A percentile compares a stretch with the other conserved stretches of the same genome.
These are phyloP conservation scores for Podospora tetraspora DNA, from an alignment of 495 filamentous ascomycete species.

Conservation along the genomic window DNA sequence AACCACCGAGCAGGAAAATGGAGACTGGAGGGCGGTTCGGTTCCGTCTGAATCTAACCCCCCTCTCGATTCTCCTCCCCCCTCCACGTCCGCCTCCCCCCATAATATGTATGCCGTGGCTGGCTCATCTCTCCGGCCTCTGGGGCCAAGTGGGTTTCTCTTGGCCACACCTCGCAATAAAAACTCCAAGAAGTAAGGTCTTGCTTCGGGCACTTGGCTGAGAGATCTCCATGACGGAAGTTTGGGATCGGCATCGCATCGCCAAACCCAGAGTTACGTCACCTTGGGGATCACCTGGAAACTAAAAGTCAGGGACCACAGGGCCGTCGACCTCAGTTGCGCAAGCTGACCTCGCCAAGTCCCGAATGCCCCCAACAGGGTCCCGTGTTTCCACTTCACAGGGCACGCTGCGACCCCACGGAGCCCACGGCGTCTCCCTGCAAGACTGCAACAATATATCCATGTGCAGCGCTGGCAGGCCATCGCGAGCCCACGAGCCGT, in stretches of 20 bases:
- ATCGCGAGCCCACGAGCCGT: no score
- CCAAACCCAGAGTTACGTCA: conserved; percentile 2
- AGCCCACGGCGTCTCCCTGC: no score
- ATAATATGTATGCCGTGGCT: no score
- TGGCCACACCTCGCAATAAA: not conserved
- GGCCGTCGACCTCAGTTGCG: not conserved
- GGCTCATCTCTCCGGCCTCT: not conserved
- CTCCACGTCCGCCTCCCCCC: not conserved
- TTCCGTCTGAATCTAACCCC: not conserved
- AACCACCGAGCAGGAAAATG: not conserved
- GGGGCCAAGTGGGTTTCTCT: not conserved
- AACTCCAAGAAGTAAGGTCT: not conserved
- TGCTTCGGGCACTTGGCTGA: not conserved
- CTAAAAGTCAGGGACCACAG: not conserved
- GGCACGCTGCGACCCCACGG: no score
- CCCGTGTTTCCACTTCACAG: not conserved
- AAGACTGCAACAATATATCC: no score
- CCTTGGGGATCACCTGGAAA: not conserved
- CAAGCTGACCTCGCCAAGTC: not conserved
- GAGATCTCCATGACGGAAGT: not conserved
- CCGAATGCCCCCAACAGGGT: not conserved
- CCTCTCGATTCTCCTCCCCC: not conserved
- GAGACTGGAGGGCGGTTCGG: not conserved
- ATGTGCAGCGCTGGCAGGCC: no score
- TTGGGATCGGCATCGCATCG: not conserved